Base-by-base conservation (phyloP, 768 basidiomycete genomes). In the Rhizopogon salebrosus region DNA sequence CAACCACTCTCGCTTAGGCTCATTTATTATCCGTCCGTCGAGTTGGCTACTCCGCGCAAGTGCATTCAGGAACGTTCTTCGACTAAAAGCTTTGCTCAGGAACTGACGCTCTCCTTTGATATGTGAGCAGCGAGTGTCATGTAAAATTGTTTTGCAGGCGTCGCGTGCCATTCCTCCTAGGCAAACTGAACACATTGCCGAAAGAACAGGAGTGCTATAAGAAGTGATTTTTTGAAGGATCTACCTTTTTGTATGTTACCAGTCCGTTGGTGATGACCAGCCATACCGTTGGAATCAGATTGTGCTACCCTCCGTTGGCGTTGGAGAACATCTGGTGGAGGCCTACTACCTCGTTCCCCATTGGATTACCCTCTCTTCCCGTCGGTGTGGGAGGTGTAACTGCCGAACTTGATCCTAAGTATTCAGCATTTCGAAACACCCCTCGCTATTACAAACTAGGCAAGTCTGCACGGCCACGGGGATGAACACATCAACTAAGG, bases 81-180 rank as follows among this genome's bases (percentile, higher is more conserved):
- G 59, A 83, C 27, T 8, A 27, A 27, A 27, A 27, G n/a, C n/a
- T 27, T 27, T 27, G 27, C 27, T 8, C 27, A 8, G 27, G 27
- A 8, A 27, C 83, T 1, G 89, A 83, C 70, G 70, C 78, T 53
- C 64, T 89, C n/a, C 60, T 81, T 48, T 72, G 76, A 54, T 74
- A 79, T 57, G 75, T 62, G 40, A 16, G 41, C 40, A n/a, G 4
- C 16, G 49, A 35, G 34, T 37, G 38, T 38, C 43, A 23, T 38
- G 26, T 9, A 18, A 37, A 35, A 49, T 49, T 18, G 40, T 20
- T 45, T 51, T 7, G 6, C 59, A 84, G 77, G 73, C 78, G 4
- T 85, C 85, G 6, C n/a, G n/a, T n/a, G 86, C 86, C 16, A 80
- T 89, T n/a, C 88, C 87, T 2, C 79, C 80, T 2, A 34, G 31